Evolutionary conservation across 2,329 filamentous ascomycete species (phyloP).

Genomic region (Claviceps capensis): DNA sequence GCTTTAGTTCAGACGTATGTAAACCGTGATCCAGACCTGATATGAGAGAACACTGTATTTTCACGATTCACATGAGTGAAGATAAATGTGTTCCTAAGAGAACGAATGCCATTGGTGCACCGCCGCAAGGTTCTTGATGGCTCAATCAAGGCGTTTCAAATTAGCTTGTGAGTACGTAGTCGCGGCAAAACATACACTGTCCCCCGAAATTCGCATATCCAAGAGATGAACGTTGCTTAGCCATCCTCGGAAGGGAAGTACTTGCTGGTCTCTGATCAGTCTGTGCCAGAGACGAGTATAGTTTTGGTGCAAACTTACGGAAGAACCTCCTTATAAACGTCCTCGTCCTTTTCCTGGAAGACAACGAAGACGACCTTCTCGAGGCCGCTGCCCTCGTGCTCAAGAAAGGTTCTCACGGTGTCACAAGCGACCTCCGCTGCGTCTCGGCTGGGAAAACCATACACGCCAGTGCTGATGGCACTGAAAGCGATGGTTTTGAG

Average conservation of each 20-base stretch:
- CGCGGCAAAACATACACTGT: neutral
- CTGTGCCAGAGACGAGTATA: neutral
- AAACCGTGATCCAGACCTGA: no score
- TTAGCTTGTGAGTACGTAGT: neutral
- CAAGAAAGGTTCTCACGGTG: slow-evolving; percentile 41
- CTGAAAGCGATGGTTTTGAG: slow-evolving; percentile 69
- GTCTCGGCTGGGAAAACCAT: slow-evolving; percentile 65
- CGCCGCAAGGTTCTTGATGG: neutral
- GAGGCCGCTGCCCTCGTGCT: slow-evolving; percentile 33
- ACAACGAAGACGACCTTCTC: slow-evolving; percentile 74
- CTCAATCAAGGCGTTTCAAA: neutral
- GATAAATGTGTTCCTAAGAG: neutral
- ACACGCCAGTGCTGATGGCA: slow-evolving; percentile 76
- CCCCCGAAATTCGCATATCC: neutral
- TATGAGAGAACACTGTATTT: neutral
- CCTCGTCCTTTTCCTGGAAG: slow-evolving; percentile 65
- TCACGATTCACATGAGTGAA: neutral
- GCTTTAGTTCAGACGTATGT: neutral
- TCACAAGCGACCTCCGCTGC: slow-evolving; percentile 61
- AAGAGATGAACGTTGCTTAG: neutral
- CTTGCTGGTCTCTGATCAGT: slow-evolving; percentile 7
- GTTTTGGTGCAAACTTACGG: slow-evolving; percentile 40
- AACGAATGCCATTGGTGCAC: neutral
- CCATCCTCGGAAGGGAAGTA: slow-evolving; percentile 13
- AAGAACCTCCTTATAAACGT: slow-evolving; percentile 54